Evolutionary conservation across 1,284 basidiomycete species (phyloP).

Genomic region (Marasmius sp.): DNA sequence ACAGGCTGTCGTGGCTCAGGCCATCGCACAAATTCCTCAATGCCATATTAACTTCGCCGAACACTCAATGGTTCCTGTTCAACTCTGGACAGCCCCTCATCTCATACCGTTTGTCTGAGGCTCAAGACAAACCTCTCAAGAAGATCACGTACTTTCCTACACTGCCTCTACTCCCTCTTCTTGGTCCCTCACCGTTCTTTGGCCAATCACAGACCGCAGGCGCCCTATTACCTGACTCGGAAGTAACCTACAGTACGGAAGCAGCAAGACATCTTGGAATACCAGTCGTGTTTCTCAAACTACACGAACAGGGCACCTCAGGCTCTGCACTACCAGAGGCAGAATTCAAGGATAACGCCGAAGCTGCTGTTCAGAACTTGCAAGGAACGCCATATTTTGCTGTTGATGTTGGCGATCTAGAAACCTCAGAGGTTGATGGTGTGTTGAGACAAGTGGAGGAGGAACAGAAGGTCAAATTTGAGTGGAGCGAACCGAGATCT

Average conservation of each 20-base stretch:
- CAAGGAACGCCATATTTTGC: no score
- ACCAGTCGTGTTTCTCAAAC: no score
- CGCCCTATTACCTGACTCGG: background rate
- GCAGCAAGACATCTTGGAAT: constrained; percentile 34
- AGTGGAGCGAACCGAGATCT: no score
- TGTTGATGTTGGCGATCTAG: no score
- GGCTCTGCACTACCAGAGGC: no score
- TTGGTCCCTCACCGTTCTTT: background rate
- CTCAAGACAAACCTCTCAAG: background rate
- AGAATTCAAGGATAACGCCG: no score
- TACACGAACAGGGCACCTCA: no score
- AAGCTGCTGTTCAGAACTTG: no score
- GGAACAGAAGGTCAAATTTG: no score
- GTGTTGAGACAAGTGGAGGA: no score
- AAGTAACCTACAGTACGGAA: constrained; percentile 20
- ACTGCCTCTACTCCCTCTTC: background rate
- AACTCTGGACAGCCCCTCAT: background rate
- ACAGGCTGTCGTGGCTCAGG: no score
- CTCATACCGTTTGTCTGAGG: background rate
- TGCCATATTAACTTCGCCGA: background rate
- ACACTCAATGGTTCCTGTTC: background rate
- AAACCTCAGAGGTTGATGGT: no score
- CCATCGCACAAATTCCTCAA: constrained; percentile 2
- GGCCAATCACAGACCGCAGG: background rate
- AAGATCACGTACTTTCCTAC: background rate